A percentile compares a stretch with the other conserved stretches of the same genome.
Evolutionary conservation across 441 rosid species (phyloP).

Genomic region (Raphanus hybrid): DNA sequence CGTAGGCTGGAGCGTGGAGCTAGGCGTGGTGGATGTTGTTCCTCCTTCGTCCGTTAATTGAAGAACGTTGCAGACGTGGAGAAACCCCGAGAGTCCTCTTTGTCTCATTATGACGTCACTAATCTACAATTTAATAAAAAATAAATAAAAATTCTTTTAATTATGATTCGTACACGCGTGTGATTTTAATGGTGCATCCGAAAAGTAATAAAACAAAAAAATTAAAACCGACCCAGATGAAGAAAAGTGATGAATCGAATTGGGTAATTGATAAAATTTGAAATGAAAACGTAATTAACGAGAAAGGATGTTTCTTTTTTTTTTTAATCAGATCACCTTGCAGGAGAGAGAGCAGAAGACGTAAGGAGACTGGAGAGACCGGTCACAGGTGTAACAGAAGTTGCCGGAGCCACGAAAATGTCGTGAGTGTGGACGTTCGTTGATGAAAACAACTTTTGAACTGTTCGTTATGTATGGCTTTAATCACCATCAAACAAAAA

Average conservation of each 20-base stretch:
- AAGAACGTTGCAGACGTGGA: constrained; percentile 68
- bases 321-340: constrained; percentile 56
- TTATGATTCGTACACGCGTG: constrained; percentile 24
- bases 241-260: not conserved
- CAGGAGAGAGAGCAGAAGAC: constrained; percentile 83
- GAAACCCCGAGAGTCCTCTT: constrained; percentile 63
- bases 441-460: constrained; percentile 83
- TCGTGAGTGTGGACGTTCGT: constrained; percentile 76
- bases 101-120: constrained; percentile 58
- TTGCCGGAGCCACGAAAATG: constrained; percentile 75
- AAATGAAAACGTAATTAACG: not conserved
- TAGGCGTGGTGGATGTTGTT: constrained; percentile 51
- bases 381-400: constrained; percentile 68
- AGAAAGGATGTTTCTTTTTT: not conserved
- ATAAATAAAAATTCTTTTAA: not conserved
- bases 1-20: constrained; percentile 65
- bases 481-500: not conserved
- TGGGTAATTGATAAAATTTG: not conserved
- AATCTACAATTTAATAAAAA: constrained; percentile 49
- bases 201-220: not conserved
- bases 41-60: constrained; percentile 59
- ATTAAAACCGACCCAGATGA: constrained; percentile 20
- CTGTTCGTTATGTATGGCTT: constrained; percentile 85
- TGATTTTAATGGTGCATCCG: not conserved
- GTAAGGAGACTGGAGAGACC: constrained; percentile 78